phyloP scores from a whole-genome alignment of 2,329 filamentous ascomycete genomes.

The Hansfordia pulvinata region DNA sequence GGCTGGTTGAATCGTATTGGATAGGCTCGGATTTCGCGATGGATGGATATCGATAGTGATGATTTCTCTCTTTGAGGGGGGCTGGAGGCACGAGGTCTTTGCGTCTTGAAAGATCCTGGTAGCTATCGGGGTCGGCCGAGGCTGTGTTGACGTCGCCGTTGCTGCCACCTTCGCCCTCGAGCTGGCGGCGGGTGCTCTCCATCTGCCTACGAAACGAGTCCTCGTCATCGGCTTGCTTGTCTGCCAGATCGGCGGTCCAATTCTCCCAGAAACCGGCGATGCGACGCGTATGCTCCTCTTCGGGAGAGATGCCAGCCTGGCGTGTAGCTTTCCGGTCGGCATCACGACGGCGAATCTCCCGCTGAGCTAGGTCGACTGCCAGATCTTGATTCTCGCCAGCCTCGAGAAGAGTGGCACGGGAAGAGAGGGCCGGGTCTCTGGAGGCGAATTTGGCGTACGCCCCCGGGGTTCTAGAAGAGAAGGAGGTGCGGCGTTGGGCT shows the following conservation, averaged over 20 bases:
- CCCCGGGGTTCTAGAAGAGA: constrained; percentile 10
- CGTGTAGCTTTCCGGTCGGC: constrained; percentile 42
- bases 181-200: constrained; percentile 32
- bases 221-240: constrained; percentile 21
- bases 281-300: constrained; percentile 42
- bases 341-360: constrained; percentile 57
- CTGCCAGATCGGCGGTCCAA: constrained; percentile 20
- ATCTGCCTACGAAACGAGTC: constrained; percentile 35
- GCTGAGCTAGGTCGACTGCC: constrained; percentile 62
- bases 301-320: constrained; percentile 40
- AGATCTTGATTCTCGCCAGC: constrained; percentile 60
- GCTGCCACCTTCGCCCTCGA: constrained; percentile 19
- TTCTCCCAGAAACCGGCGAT: constrained; percentile 28
- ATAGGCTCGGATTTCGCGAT: constrained; percentile 37
- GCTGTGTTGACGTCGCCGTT: constrained; percentile 16
- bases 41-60: constrained; percentile 45
- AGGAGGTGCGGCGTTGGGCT: no score
- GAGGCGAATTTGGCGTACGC: constrained; percentile 34
- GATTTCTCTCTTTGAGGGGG: constrained; percentile 4
- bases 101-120: constrained; percentile 9
- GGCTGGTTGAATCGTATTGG: constrained; percentile 21
- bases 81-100: constrained; percentile 6
- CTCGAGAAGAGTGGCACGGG: constrained; percentile 45
- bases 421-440: constrained; percentile 45
- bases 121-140: no score